phyloP scores from a whole-genome alignment of 2,329 filamentous ascomycete species.

The Botrytis fabae region DNA sequence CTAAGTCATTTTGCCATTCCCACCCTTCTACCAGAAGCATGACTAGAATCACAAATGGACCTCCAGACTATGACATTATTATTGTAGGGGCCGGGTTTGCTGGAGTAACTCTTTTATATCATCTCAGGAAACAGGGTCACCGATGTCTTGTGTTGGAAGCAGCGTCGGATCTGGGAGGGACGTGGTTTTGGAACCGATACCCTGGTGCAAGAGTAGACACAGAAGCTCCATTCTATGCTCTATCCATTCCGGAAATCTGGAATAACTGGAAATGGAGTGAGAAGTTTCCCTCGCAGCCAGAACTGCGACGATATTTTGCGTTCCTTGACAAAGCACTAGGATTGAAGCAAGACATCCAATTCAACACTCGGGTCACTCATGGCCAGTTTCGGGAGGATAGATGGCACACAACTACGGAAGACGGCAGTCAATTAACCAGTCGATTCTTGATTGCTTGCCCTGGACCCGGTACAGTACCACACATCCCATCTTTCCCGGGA shows the following conservation, averaged over 20 bases:
- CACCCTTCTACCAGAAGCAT: not conserved
- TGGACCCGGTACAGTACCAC: constrained; percentile 44
- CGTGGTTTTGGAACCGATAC: not conserved
- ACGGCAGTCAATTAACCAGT: not conserved
- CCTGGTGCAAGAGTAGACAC: not conserved
- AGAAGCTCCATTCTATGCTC: not conserved
- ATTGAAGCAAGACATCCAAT: not conserved
- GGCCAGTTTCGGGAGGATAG: not conserved
- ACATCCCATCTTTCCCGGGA: constrained; percentile 50
- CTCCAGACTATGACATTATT: not conserved
- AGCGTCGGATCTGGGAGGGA: not conserved
- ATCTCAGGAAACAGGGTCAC: not conserved
- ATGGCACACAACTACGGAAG: not conserved
- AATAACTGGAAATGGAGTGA: not conserved
- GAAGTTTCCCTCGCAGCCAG: not conserved
- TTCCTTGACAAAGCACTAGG: not conserved
- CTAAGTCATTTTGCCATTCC: not conserved
- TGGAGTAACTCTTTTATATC: not conserved
- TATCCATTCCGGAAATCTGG: not conserved
- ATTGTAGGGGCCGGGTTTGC: not conserved
- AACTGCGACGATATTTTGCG: not conserved
- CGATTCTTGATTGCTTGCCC: not conserved
- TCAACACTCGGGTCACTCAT: not conserved
- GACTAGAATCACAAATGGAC: not conserved
- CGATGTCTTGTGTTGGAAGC: not conserved